phyloP scores from a whole-genome alignment of 225 moss, liverwort and hornwort genomes.

The Pleurozium schreberi region DNA sequence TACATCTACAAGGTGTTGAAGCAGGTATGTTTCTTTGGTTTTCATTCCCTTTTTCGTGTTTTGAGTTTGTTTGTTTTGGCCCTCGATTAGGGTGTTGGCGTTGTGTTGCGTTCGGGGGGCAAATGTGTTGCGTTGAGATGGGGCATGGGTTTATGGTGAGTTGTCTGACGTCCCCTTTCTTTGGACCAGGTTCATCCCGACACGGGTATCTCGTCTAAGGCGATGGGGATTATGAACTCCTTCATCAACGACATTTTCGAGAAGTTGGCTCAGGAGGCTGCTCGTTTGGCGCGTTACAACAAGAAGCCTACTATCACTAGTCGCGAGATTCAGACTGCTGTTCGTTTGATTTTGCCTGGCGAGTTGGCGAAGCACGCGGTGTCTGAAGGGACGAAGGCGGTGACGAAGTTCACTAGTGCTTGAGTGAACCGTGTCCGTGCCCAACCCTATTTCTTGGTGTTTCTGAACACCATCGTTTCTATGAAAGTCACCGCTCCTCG shows the following conservation, averaged over 20 bases:
- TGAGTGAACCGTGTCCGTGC: neutral
- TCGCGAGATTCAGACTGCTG: neutral
- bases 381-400: neutral
- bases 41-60: accelerated
- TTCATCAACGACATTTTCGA: neutral
- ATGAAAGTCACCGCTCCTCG: neutral
- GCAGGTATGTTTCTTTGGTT: neutral
- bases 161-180: neutral
- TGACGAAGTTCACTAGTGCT: neutral
- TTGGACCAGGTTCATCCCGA: neutral
- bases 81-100: accelerated
- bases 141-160: accelerated
- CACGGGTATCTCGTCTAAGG: neutral
- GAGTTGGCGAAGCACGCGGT: neutral
- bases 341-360: neutral
- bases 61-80: neutral
- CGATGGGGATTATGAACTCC: neutral
- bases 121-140: too few species aligned
- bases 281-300: neutral
- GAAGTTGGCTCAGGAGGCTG: neutral
- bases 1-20: slow-evolving; percentile 14
- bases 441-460: neutral
- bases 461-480: neutral
- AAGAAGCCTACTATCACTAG: neutral
- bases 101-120: accelerated